Evolutionary conservation across 371 early-diverging fungal species (phyloP), one percentile per base, ranked within the genome.

Genomic region (Mortierella sp.): DNA sequence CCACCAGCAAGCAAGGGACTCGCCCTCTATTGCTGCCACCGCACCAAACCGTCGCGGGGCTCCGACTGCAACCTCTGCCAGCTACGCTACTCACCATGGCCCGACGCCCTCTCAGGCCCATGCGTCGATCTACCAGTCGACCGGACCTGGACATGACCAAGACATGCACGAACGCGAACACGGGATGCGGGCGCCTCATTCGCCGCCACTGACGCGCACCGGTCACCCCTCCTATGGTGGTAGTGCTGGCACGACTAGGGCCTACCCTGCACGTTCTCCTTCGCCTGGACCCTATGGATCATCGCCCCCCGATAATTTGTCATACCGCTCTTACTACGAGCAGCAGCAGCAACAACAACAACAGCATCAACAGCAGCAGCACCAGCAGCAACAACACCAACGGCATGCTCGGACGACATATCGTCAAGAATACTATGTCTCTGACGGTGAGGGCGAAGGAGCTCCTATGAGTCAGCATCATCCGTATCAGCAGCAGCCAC

Each of bases 301-400:
- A 55, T 55, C 80, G n/a, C 73, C 76, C 19, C 71, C 79, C 13
- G 72, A 72, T 13, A 68, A 41, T 61, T 64, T 77, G 63, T 64
- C 77, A 31, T 77, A 77, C 39, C 77, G 72, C n/a, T 69, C 68
- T n/a, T 77, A 77, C n/a, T 77, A 77, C 29, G 77, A 77, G 19
- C 77, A 76, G 14, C 77, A 77, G 19, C 77, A 76, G 14, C 77
- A 66, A 37, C 71, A 70, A 29, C 76, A 76, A 10, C 74, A 74
- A 22, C 74, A 74, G 43, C 74, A 74, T 31, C 68, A 61, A 10
- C 41, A 48, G 34, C 52, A 39, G 29, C 26, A 29, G 24, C 47
- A n/a, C 10, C 70, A 69, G 16, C 76, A 76, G 37, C 73, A 73
- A 31, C 73, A 73, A 37, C 74, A 74, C 37, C 67, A 55, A n/a